Evolutionary conservation across 2,329 filamentous ascomycete species (phyloP).

Genomic region (Neophaeococcomyces mojaviensis): DNA sequence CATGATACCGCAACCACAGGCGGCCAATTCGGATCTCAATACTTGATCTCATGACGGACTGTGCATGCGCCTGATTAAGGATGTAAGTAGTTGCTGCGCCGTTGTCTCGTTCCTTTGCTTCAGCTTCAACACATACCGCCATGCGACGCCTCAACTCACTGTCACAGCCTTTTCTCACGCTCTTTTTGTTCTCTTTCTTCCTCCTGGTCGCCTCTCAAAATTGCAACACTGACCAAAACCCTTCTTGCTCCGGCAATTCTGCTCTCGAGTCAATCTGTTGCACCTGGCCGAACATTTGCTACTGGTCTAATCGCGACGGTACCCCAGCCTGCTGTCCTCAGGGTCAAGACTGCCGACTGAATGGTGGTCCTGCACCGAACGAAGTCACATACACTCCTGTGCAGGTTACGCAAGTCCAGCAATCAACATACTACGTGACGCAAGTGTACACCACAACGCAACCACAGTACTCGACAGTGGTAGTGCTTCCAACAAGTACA

Average conservation of each 20-base stretch:
- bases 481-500: neutral
- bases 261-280: constrained; percentile 22
- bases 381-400: neutral
- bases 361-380: neutral
- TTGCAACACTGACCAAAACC: constrained; percentile 21
- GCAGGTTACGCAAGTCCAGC: neutral
- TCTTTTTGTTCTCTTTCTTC: no score
- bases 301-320: constrained; percentile 24
- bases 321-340: constrained; percentile 24
- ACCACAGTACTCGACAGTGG: neutral
- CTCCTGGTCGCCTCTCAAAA: no score
- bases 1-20: no score
- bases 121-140: no score
- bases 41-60: no score
- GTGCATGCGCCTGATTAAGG: no score
- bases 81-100: no score
- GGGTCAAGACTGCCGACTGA: constrained; percentile 20
- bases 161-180: no score
- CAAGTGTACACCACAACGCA: constrained; percentile 2
- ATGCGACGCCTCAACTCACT: no score
- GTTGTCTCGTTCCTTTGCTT: no score
- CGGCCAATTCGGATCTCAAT: no score
- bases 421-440: neutral
- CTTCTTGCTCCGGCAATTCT: constrained; percentile 20
- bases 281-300: constrained; percentile 22